These are phyloP conservation scores for Penicillium subrubescens DNA, from an alignment of 495 filamentous ascomycete species.

Conservation along the genomic window DNA sequence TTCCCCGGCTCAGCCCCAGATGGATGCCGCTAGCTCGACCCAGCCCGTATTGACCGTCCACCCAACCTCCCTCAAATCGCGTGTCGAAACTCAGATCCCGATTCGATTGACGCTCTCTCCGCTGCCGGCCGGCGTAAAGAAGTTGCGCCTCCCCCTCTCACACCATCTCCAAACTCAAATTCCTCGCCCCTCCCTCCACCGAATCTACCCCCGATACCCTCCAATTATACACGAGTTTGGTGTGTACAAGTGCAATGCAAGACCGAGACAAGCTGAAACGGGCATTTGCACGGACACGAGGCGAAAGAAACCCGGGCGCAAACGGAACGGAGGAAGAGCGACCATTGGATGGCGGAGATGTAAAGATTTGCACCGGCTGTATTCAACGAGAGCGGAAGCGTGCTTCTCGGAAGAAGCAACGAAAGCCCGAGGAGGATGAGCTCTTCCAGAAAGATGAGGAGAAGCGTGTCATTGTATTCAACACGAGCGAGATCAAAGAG, in stretches of 20 bases:
- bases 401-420: constrained; percentile 83
- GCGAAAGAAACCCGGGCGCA: constrained; percentile 36
- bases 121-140: constrained; percentile 71
- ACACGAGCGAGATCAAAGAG: constrained; percentile 86
- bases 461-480: constrained; percentile 87
- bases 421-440: constrained; percentile 81
- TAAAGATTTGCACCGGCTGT: constrained; percentile 82
- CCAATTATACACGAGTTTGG: constrained; percentile 77
- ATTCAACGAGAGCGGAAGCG: constrained; percentile 86
- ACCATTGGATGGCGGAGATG: constrained; percentile 78
- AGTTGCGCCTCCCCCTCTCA: constrained; percentile 83
- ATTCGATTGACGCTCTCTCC: constrained; percentile 74
- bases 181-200: constrained; percentile 67
- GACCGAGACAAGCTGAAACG: constrained; percentile 61
- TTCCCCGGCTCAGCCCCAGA: constrained; percentile 32
- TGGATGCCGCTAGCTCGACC: constrained; percentile 26
- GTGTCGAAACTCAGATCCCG: constrained; percentile 92
- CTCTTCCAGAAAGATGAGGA: constrained; percentile 76
- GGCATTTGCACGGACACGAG: constrained; percentile 67
- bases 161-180: constrained; percentile 89
- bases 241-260: constrained; percentile 93
- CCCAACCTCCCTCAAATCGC: constrained; percentile 75
- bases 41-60: constrained; percentile 57
- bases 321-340: constrained; percentile 59
- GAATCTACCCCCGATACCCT: constrained; percentile 68